Conservation (phyloP, 2,329 filamentous ascomycete genomes). For the Trichoderma sp. region DNA sequence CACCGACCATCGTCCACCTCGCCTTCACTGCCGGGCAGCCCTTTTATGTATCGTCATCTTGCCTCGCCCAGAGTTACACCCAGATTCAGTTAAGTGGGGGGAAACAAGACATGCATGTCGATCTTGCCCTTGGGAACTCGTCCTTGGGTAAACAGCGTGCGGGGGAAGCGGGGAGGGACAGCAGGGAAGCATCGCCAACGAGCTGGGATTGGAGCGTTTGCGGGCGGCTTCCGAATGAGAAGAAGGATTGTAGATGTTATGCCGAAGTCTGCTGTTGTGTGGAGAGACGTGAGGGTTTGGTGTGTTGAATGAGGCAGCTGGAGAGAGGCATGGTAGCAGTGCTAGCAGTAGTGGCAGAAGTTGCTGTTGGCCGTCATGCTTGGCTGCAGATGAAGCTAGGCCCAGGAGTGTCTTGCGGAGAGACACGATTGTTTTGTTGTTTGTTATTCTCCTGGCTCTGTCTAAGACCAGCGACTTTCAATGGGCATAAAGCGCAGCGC, state of each 20-base stretch:
- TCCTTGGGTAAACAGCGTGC: conserved; percentile 20
- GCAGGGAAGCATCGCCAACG: conserved; percentile 8
- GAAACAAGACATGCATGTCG: neutral
- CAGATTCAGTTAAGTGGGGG: conserved; percentile 14
- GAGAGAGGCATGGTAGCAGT: neutral
- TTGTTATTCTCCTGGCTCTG: neutral
- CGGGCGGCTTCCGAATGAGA: conserved; percentile 2
- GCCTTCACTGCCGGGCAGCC: conserved; percentile 1
- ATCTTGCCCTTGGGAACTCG: conserved; percentile 9
- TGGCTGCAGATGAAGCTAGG: neutral
- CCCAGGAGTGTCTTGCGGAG: neutral
- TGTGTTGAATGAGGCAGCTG: conserved; percentile 20
- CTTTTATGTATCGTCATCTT: conserved; percentile 21
- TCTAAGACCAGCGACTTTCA: neutral
- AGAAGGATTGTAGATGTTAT: conserved; percentile 2
- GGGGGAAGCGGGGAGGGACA: conserved; percentile 20
- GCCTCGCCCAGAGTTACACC: conserved; percentile 17
- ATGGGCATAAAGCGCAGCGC: neutral
- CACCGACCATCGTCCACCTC: conserved; percentile 1
- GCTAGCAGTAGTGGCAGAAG: too few relatives aligned
- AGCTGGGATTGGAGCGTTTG: neutral
- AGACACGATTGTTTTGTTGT: neutral
- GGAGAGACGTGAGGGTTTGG: conserved; percentile 1
- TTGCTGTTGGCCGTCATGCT: too few relatives aligned
- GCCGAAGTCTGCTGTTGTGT: conserved; percentile 8